A percentile compares a stretch with the other conserved stretches of the same genome.
These are phyloP conservation scores for Suillus alpinus DNA, from an alignment of 768 basidiomycete species.

Conservation along the genomic window DNA sequence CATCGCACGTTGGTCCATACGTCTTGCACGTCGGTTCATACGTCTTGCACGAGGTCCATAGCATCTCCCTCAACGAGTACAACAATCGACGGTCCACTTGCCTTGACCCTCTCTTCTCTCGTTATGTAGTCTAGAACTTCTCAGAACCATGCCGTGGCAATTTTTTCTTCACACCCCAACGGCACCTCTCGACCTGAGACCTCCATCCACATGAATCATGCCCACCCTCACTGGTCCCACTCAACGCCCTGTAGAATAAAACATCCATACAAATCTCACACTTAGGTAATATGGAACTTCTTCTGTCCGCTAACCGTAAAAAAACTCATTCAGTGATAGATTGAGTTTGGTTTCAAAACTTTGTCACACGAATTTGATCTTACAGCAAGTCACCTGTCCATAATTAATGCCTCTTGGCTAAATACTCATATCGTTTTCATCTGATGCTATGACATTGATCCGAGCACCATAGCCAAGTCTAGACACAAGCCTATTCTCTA, in stretches of 20 bases:
- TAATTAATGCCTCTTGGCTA: not conserved
- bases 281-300: not conserved
- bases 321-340: not conserved
- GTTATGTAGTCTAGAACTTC: not conserved
- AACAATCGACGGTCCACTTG: too few species aligned
- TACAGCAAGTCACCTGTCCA: not conserved
- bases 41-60: too few species aligned
- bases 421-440: not conserved
- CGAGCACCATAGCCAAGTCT: not conserved
- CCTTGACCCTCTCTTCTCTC: too few species aligned
- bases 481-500: not conserved
- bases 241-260: not conserved
- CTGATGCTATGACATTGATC: not conserved
- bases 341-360: not conserved
- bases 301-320: not conserved
- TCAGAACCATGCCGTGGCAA: constrained; percentile 3
- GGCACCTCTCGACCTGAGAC: too few species aligned
- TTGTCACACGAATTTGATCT: constrained; percentile 3
- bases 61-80: too few species aligned
- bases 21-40: too few species aligned
- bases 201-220: too few species aligned
- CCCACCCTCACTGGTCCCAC: too few species aligned
- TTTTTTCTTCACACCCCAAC: not conserved
- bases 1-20: too few species aligned
- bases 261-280: too few species aligned